Evolutionary conservation across 2,329 filamentous ascomycete species (phyloP).

Genomic region (Metarhizium guizhouense): DNA sequence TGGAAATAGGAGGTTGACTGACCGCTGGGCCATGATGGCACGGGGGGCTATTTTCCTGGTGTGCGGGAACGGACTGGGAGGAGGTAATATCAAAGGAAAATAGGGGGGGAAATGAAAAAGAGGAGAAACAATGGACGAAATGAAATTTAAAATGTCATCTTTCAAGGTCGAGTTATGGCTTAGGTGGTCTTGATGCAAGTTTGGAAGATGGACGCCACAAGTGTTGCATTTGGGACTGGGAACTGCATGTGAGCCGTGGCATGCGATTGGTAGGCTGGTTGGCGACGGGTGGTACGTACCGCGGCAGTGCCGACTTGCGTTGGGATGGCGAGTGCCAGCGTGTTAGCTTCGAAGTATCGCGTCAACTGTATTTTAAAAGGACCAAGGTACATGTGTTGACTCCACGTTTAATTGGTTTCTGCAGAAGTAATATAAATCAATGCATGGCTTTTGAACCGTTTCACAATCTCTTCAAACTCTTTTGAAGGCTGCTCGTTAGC

Average conservation of each 20-base stretch:
- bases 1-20: not conserved
- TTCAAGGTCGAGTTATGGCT: conserved; percentile 5
- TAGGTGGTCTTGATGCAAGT: conserved; percentile 9
- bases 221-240: too few relatives aligned
- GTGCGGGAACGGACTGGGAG: not conserved
- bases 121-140: too few relatives aligned
- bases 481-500: too few relatives aligned
- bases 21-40: conserved; percentile 26
- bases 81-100: not conserved
- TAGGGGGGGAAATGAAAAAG: not conserved
- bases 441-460: too few relatives aligned
- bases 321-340: too few relatives aligned
- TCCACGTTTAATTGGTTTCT: too few relatives aligned
- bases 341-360: too few relatives aligned
- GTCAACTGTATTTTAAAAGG: too few relatives aligned
- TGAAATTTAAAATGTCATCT: not conserved
- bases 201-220: not conserved
- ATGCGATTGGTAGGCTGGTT: not conserved
- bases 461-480: too few relatives aligned
- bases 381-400: too few relatives aligned
- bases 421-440: too few relatives aligned
- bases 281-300: not conserved
- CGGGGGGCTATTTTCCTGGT: not conserved
- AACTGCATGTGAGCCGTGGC: not conserved
- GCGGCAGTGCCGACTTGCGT: not conserved